Percentiles rank a stretch among this genome's conserved stretches.
Evolutionary conservation across 768 basidiomycete species (phyloP).

Genomic region (Mycena capillaripes): DNA sequence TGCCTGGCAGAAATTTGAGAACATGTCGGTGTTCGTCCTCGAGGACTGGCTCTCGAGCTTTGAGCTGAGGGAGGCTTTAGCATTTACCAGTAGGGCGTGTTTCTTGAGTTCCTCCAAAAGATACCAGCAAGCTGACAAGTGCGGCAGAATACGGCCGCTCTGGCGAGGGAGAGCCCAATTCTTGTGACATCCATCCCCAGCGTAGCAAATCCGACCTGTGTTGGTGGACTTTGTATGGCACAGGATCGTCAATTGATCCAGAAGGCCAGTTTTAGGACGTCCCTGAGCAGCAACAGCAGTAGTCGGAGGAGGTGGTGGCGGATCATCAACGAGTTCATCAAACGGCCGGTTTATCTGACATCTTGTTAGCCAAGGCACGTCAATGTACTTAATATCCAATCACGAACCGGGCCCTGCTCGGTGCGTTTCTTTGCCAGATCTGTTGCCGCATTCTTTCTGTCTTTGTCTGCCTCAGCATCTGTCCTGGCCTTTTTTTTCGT

Average conservation of each 20-base stretch:
- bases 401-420: background rate
- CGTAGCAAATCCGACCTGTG: background rate
- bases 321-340: background rate
- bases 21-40: background rate
- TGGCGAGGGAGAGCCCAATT: slow-evolving; percentile 20
- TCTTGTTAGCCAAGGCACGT: background rate
- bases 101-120: background rate
- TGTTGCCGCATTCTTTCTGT: background rate
- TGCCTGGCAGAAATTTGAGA: background rate
- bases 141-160: slow-evolving; percentile 7
- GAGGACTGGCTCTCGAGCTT: background rate
- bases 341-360: background rate
- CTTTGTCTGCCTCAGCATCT: background rate
- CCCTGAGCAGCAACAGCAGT: background rate
- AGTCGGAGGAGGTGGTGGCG: background rate
- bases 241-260: background rate
- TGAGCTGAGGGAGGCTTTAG: background rate
- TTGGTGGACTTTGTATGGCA: background rate
- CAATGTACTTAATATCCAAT: background rate
- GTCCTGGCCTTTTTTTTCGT: background rate
- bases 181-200: slow-evolving; percentile 22
- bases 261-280: background rate
- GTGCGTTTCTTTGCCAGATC: background rate
- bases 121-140: slow-evolving; percentile 4
- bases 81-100: background rate